Base-by-base conservation (phyloP, 176 grass and related monocot species). In the Triticum timopheevii region DNA sequence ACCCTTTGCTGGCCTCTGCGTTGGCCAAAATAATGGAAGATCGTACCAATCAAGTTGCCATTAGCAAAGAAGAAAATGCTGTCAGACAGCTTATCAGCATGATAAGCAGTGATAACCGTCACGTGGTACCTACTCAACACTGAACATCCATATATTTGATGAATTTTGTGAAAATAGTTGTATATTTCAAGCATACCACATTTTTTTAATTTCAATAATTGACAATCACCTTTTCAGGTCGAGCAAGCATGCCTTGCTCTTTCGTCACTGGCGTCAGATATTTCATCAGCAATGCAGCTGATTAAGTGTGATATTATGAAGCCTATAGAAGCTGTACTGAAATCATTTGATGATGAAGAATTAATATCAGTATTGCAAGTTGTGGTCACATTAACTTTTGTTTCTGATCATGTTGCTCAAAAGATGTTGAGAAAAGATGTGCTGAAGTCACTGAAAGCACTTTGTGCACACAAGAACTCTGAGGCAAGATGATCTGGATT, bases 221-320 rank as follows among this genome's bases (percentile, higher is more conserved):
- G 20, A 4, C 63, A 45, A 63, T 65, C 56, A 4, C 6, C 45
- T 77, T 82, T 90, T 61, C 87, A 93, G 96, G 93, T 98, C 88
- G 96, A 98, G 80, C 96, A 98, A 87, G 96, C 96, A 33, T 96
- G 96, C 76, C 84, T 91, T 86, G 93, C 96, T 86, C 92, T 98
- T 89, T 98, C 93, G 42, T 98, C 91, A 38, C 35, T 98, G 66
- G 93, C 90, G 52, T 88, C 93, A 33, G 96, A 98, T 94, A 92
- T 95, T 91, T 88, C 86, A 80, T 90, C 88, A 68, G 96, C 96
- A 80, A 94, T 91, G 88, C 93, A 96, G 69, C 81, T 98, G 80
- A 92, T 96, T 79, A 98, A 96, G 80, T 96, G 91, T 72, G 96
- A 98, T 70, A 94, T 98, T 66, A 98, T 98, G 96, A 91, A 98